These are phyloP conservation scores for Podila minutissima DNA, from an alignment of 192 early-diverging fungal genomes.

Conservation along the genomic window DNA sequence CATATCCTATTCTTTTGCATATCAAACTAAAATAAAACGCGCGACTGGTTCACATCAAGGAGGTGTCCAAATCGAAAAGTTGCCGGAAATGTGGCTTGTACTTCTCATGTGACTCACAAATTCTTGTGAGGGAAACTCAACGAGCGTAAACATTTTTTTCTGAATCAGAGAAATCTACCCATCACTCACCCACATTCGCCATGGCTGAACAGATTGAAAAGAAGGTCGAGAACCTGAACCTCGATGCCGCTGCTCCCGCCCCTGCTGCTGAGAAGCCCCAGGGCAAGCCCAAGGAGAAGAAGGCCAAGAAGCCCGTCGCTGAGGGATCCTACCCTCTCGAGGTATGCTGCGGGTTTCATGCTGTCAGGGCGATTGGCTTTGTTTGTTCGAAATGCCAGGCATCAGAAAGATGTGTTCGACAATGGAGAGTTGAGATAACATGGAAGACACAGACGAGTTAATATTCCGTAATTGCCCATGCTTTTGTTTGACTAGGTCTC, in stretches of 20 bases:
- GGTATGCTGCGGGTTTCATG: slow-evolving; percentile 15
- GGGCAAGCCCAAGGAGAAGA: slow-evolving; percentile 62
- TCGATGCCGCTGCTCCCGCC: slow-evolving; percentile 26
- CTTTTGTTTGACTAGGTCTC: slow-evolving; percentile 51
- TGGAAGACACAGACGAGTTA: neutral
- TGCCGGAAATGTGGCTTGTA: too few species aligned
- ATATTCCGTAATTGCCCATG: neutral
- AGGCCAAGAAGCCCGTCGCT: slow-evolving; percentile 48
- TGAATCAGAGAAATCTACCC: neutral
- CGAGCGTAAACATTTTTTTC: too few species aligned
- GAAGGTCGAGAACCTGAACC: slow-evolving; percentile 48
- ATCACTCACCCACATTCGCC: slow-evolving; percentile 12
- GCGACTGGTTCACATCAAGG: too few species aligned
- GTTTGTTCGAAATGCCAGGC: neutral
- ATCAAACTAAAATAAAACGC: neutral
- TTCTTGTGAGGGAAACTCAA: too few species aligned
- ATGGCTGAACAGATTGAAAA: slow-evolving; percentile 52
- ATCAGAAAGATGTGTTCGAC: too few species aligned
- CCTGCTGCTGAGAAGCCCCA: slow-evolving; percentile 41
- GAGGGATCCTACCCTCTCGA: slow-evolving; percentile 56
- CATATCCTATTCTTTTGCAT: neutral
- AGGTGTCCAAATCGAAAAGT: too few species aligned
- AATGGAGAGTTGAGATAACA: neutral
- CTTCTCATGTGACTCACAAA: too few species aligned
- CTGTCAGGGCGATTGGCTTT: too few species aligned